phyloP scores from a whole-genome alignment of 768 basidiomycete species.

The Crassisporium funariophilum region DNA sequence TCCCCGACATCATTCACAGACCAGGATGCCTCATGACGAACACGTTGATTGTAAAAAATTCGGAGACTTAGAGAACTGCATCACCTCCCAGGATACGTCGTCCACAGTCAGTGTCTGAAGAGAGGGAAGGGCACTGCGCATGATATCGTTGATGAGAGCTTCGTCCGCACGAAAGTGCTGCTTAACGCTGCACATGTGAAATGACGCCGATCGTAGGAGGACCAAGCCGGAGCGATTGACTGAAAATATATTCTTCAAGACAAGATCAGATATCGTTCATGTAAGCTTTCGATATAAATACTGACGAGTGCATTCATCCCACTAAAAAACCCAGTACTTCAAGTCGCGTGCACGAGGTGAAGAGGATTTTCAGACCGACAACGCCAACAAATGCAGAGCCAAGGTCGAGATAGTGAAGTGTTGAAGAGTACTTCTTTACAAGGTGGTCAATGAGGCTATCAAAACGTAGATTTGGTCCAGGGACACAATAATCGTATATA shows the following conservation, averaged over 20 bases:
- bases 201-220: constrained; percentile 33
- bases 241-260: constrained; percentile 26
- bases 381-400: constrained; percentile 32
- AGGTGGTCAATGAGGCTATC: constrained; percentile 44
- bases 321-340: constrained; percentile 38
- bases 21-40: background rate
- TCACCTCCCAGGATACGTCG: constrained; percentile 36
- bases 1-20: background rate
- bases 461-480: constrained; percentile 21
- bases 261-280: too few relatives aligned
- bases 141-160: constrained; percentile 23
- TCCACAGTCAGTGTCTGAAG: constrained; percentile 36
- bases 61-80: background rate
- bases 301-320: constrained; percentile 35
- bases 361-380: constrained; percentile 27
- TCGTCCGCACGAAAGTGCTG: constrained; percentile 21
- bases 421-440: constrained; percentile 30
- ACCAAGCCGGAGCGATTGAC: constrained; percentile 19
- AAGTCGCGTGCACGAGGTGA: constrained; percentile 31
- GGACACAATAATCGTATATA: constrained; percentile 20
- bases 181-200: constrained; percentile 35
- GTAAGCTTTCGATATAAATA: constrained; percentile 3
- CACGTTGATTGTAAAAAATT: background rate
- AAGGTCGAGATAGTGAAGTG: constrained; percentile 36
- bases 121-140: constrained; percentile 24